phyloP scores from a whole-genome alignment of 129 eudicot species.

The Saposhnikovia divaricata region DNA sequence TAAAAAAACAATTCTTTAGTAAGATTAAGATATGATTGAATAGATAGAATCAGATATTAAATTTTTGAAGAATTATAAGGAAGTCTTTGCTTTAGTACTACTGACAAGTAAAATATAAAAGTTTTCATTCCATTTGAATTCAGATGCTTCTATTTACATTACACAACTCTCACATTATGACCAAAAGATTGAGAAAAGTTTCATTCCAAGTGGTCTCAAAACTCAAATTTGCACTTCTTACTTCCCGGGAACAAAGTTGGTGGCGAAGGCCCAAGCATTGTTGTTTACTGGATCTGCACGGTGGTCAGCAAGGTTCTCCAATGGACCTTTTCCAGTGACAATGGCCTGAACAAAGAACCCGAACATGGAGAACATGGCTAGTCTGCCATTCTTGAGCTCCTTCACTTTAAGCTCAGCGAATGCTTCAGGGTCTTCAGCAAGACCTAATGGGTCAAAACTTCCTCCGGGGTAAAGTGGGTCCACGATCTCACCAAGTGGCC shows the following conservation, averaged over 20 bases:
- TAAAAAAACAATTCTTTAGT: too few relatives aligned
- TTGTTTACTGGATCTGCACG: slow-evolving; percentile 36
- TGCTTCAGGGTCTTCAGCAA: slow-evolving; percentile 17
- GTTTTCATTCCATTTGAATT: neutral
- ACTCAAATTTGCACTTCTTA: neutral
- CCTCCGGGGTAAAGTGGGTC: slow-evolving; percentile 19
- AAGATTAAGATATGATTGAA: too few relatives aligned
- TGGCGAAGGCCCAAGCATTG: slow-evolving; percentile 32
- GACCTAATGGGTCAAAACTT: slow-evolving; percentile 16
- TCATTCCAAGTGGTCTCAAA: neutral
- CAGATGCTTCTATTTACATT: neutral
- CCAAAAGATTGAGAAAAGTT: neutral
- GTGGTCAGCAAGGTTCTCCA: slow-evolving; percentile 18
- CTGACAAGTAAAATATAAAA: neutral
- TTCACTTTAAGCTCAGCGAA: slow-evolving; percentile 13
- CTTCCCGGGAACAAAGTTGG: slow-evolving; percentile 23
- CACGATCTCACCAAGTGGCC: slow-evolving; percentile 9
- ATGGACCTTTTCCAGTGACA: slow-evolving; percentile 15
- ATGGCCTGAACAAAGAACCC: slow-evolving; percentile 19
- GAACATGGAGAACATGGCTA: slow-evolving; percentile 17
- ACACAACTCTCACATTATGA: neutral
- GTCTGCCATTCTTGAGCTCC: slow-evolving; percentile 16
- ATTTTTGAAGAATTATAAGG: too few relatives aligned
- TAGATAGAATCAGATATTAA: neutral
- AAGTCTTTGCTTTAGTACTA: too few relatives aligned